Conservation (phyloP, 805 yeast genomes). For the Priceomyces haplophilus region DNA sequence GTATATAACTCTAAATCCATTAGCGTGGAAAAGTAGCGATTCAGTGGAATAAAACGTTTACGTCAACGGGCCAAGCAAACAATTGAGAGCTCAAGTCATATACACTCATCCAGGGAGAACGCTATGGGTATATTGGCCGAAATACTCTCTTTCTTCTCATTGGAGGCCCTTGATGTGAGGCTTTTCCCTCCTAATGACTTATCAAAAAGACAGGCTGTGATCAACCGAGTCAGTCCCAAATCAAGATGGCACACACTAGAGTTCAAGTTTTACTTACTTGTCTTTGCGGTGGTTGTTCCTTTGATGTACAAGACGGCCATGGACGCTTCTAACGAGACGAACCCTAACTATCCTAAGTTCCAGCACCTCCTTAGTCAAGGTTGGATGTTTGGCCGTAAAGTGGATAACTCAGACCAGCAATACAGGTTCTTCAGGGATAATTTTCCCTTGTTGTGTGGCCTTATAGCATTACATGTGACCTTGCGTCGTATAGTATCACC, state of each 20-base stretch:
- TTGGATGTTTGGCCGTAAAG: conserved; percentile 87
- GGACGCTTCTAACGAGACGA: conserved; percentile 72
- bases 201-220: conserved; percentile 27
- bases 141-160: conserved; percentile 40
- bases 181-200: conserved; percentile 38
- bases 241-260: conserved; percentile 78
- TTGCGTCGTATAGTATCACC: conserved; percentile 41
- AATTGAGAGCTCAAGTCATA: not conserved
- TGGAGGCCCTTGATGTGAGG: conserved; percentile 53
- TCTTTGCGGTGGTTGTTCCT: conserved; percentile 72
- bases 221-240: conserved; percentile 28
- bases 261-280: conserved; percentile 62
- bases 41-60: not conserved
- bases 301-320: conserved; percentile 77
- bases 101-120: not conserved
- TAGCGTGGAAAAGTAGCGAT: not conserved
- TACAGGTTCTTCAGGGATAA: conserved; percentile 85
- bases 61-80: not conserved
- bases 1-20: not conserved
- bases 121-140: conserved; percentile 13
- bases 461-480: conserved; percentile 52
- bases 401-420: conserved; percentile 90
- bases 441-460: conserved; percentile 55
- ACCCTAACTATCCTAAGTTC: conserved; percentile 67
- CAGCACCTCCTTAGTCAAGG: conserved; percentile 67